Conservation (phyloP, 441 rosid species). For the Adansonia grandidieri region DNA sequence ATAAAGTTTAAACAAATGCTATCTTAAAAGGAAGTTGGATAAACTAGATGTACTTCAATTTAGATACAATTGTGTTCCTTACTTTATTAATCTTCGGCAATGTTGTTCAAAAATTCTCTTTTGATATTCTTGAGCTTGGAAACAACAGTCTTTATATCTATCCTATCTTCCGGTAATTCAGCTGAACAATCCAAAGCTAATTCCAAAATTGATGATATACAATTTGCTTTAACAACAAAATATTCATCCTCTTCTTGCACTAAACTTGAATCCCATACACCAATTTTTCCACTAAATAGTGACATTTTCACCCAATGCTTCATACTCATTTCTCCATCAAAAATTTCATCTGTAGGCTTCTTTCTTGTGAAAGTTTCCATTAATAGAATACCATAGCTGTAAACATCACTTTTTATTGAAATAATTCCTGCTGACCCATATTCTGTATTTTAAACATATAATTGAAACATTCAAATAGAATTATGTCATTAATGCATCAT, state of each 20-base stretch:
- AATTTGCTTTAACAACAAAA: neutral
- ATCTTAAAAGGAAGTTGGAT: too few relatives aligned
- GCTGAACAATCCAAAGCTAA: neutral
- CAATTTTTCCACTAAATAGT: too few relatives aligned
- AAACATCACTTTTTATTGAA: neutral
- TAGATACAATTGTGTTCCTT: too few relatives aligned
- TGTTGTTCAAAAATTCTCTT: too few relatives aligned
- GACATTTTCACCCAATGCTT: too few relatives aligned
- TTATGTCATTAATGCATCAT: neutral
- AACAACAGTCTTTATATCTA: too few relatives aligned
- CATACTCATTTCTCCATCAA: too few relatives aligned
- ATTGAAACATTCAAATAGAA: neutral
- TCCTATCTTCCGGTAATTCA: neutral
- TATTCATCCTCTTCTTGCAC: neutral
- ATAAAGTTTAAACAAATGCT: too few relatives aligned
- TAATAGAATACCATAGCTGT: neutral
- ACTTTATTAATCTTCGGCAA: too few relatives aligned
- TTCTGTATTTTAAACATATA: neutral
- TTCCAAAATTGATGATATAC: neutral
- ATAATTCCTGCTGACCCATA: too few relatives aligned
- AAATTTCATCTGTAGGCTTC: neutral
- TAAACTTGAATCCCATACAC: neutral
- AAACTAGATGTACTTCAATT: too few relatives aligned
- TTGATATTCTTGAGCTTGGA: too few relatives aligned
- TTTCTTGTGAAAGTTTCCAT: slow-evolving; percentile 2